Percentiles rank a stretch among this genome's conserved stretches.
phyloP scores from a whole-genome alignment of 352 stramenopile species.

The Phytophthora colocasiae region DNA sequence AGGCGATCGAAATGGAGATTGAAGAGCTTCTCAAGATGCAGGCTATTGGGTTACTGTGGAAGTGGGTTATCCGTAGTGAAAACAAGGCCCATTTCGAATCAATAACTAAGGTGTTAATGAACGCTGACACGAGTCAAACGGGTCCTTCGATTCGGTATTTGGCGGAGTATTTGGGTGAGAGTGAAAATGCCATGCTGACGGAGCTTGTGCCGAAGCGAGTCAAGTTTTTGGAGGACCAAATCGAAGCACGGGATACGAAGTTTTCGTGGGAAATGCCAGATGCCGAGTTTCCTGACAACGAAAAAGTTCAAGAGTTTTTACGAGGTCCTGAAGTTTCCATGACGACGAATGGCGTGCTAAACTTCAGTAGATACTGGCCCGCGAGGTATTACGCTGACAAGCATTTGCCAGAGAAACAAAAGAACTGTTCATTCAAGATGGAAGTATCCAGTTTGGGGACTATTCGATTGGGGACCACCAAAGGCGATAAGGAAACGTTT shows the following conservation, averaged over 20 bases:
- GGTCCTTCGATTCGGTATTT: constrained; percentile 7
- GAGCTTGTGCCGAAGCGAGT: neutral
- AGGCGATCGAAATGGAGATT: neutral
- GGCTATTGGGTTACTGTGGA: constrained; percentile 1
- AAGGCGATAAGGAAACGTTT: neutral
- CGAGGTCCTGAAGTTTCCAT: constrained; percentile 16
- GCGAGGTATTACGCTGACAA: constrained; percentile 1
- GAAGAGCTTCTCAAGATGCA: neutral
- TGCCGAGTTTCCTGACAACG: constrained; percentile 1
- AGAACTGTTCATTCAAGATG: neutral
- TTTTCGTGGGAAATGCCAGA: constrained; percentile 34
- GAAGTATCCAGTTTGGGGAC: neutral
- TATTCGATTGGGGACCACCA: too few species aligned
- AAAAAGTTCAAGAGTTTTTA: constrained; percentile 26
- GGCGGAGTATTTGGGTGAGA: neutral
- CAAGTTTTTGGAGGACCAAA: constrained; percentile 19
- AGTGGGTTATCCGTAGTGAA: neutral
- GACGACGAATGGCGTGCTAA: constrained; percentile 6
- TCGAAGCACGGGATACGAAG: constrained; percentile 1
- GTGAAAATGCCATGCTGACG: neutral
- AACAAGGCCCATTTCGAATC: neutral
- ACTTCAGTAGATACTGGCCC: constrained; percentile 1
- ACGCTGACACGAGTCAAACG: neutral
- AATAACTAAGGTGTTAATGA: neutral
- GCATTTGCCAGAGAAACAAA: neutral